Evolutionary conservation across 2,329 filamentous ascomycete genomes (phyloP), one percentile per base, ranked within the genome.

Genomic region (Hypoxylon sp.): DNA sequence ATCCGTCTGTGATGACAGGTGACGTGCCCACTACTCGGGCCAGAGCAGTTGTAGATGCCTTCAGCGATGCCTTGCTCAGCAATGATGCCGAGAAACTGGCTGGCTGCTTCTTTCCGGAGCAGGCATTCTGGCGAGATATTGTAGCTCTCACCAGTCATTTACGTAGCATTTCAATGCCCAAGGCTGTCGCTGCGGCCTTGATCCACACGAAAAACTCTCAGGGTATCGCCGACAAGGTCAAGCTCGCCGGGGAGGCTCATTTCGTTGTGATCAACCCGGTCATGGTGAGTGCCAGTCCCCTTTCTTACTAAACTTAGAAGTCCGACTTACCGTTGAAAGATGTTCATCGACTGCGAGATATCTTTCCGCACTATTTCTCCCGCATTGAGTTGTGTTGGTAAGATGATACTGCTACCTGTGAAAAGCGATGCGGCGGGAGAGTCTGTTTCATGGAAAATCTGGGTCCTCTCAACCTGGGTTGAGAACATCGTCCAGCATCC

Each of bases 381-480:
- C 31, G 49, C 48, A 37, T 40, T 61, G 35, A 33, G 11, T 22
- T 61, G 58, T 17, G 14, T 55, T 48, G 58, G 58, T 6, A 61
- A 56, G 46, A 48, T 62, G 37, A 37, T 62, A 14, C 60, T 62
- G 3, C 22, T 62, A 17, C 60, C 60, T 7, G 40, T 50, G 17
- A 62, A 46, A 30, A 44, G 11, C 13, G 25, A 54, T 31, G 31
- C 33, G 22, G 25, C 58, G 13, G 37, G 48, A 2, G 64, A 53
- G 0, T 35, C 35, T 0, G 22, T 72, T 1, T 13, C 56, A 3
- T 81, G 79, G 79, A 81, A 78, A 69, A 79, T 81, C 17, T 81
- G 79, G 79, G 62, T 72, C 0, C 55, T 81, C 53, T 64, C 48
- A 6, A 81, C 79, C 0, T 77, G 75, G 74, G 44, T 81, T 1